phyloP scores from a whole-genome alignment of 2,329 filamentous ascomycete genomes.

The Pezicula radicicola region DNA sequence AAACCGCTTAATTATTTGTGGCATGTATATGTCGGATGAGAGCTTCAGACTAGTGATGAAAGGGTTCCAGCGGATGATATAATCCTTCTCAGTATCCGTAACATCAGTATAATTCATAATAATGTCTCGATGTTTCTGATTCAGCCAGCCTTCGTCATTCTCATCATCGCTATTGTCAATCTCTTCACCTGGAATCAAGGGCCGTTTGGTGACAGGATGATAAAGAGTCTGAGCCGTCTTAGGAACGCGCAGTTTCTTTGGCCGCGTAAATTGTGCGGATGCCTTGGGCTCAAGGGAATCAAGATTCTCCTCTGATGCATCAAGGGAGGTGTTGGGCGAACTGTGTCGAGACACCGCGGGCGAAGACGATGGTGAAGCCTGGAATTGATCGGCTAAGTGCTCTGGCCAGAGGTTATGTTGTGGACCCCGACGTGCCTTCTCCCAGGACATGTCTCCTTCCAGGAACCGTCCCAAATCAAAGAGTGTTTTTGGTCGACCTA shows the following conservation, averaged over 20 bases:
- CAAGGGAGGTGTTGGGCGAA: slow-evolving; percentile 22
- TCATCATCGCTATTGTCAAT: slow-evolving; percentile 26
- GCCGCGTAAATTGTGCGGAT: not conserved
- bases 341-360: slow-evolving; percentile 19
- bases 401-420: slow-evolving; percentile 27
- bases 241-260: slow-evolving; percentile 12
- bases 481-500: slow-evolving; percentile 38
- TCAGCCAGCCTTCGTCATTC: slow-evolving; percentile 26
- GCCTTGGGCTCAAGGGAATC: slow-evolving; percentile 7
- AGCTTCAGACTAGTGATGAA: slow-evolving; percentile 11
- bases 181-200: slow-evolving; percentile 21
- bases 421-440: slow-evolving; percentile 38
- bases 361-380: slow-evolving; percentile 21
- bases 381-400: slow-evolving; percentile 8
- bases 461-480: slow-evolving; percentile 43
- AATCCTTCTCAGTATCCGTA: slow-evolving; percentile 26
- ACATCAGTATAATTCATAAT: slow-evolving; percentile 27
- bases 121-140: slow-evolving; percentile 23
- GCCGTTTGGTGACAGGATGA: slow-evolving; percentile 22
- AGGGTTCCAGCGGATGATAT: slow-evolving; percentile 24
- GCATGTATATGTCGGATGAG: not conserved
- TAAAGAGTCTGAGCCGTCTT: slow-evolving; percentile 20
- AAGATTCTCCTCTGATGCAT: slow-evolving; percentile 7
- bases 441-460: slow-evolving; percentile 44
- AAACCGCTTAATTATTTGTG: slow-evolving; percentile 1